phyloP scores from a whole-genome alignment of 305 asterid genomes.

The Stenogyne calaminthoides region DNA sequence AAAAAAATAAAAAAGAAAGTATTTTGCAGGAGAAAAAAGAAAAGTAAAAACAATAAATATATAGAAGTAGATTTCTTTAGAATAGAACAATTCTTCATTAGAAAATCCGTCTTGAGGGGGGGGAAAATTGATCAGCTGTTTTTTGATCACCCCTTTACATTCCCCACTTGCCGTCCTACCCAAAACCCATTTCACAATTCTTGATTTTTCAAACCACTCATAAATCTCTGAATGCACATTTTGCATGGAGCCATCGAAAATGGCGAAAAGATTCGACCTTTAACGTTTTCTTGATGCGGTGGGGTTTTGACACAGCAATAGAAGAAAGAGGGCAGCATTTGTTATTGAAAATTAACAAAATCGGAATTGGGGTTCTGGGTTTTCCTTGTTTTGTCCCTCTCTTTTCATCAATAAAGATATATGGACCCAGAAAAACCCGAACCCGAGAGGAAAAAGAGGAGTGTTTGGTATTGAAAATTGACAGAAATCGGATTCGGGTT shows the following conservation, averaged over 20 bases:
- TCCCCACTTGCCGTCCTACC: constrained; percentile 19
- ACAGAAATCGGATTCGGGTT: constrained; percentile 26
- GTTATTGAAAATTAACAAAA: not conserved
- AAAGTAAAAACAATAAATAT: not conserved
- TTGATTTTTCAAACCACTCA: constrained; percentile 35
- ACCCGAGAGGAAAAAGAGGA: constrained; percentile 41
- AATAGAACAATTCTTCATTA: constrained; percentile 35
- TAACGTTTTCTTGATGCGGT: constrained; percentile 22
- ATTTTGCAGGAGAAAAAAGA: not conserved
- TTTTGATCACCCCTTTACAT: constrained; percentile 38
- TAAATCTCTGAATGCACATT: constrained; percentile 33
- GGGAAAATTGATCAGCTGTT: constrained; percentile 38
- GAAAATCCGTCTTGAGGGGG: constrained; percentile 40
- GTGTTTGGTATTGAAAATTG: constrained; percentile 17
- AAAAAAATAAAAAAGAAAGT: too few species aligned
- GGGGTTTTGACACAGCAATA: constrained; percentile 29
- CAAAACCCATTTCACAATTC: constrained; percentile 38
- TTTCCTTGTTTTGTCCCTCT: constrained; percentile 1
- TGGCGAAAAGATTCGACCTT: constrained; percentile 33
- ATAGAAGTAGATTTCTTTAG: constrained; percentile 8
- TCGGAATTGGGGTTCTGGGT: constrained; percentile 32
- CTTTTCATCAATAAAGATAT: not conserved
- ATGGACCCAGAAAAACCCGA: constrained; percentile 62
- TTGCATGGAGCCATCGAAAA: constrained; percentile 37
- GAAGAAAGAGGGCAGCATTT: constrained; percentile 34